Conservation (phyloP, 495 filamentous ascomycete species). For the Aspergillus asperescens region DNA sequence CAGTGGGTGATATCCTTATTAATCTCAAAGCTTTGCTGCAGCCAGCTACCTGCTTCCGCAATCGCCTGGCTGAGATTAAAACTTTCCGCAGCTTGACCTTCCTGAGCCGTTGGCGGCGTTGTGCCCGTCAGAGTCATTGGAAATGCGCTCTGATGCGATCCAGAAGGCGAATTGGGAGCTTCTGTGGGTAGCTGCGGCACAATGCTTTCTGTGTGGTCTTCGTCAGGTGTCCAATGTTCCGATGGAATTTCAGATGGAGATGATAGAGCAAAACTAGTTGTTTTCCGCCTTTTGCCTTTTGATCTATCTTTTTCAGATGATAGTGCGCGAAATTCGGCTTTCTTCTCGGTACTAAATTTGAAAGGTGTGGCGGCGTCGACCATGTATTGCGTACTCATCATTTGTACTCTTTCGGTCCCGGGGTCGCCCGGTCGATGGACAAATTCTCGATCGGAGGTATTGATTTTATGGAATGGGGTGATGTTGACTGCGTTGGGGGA, state of each 20-base stretch:
- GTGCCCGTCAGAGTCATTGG: slow-evolving; percentile 32
- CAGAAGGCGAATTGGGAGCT: slow-evolving; percentile 2
- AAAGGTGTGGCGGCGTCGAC: slow-evolving; percentile 48
- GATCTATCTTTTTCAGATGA: slow-evolving; percentile 9
- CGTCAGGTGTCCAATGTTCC: not conserved
- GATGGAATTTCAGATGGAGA: slow-evolving; percentile 3
- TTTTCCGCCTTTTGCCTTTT: slow-evolving; percentile 16
- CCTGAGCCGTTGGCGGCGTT: slow-evolving; percentile 33
- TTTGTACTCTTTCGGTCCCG: slow-evolving; percentile 20
- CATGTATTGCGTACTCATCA: slow-evolving; percentile 48
- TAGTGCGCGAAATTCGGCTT: slow-evolving; percentile 14
- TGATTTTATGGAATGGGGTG: slow-evolving; percentile 32
- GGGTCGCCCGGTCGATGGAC: slow-evolving; percentile 1
- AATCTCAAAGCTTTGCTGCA: slow-evolving; percentile 41
- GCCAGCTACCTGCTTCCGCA: slow-evolving; percentile 42
- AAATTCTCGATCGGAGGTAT: slow-evolving; percentile 9
- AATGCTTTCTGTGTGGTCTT: slow-evolving; percentile 2
- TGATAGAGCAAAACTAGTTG: slow-evolving; percentile 11
- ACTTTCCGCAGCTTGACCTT: slow-evolving; percentile 36
- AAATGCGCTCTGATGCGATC: slow-evolving; percentile 17
- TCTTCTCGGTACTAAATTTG: slow-evolving; percentile 42
- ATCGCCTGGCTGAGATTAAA: slow-evolving; percentile 43
- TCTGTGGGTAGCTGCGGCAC: not conserved
- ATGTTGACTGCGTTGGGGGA: slow-evolving; percentile 23
- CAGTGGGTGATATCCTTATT: slow-evolving; percentile 25